Base-by-base conservation (phyloP, 1,139 yeast genomes). In the Meyerozyma sp. region DNA sequence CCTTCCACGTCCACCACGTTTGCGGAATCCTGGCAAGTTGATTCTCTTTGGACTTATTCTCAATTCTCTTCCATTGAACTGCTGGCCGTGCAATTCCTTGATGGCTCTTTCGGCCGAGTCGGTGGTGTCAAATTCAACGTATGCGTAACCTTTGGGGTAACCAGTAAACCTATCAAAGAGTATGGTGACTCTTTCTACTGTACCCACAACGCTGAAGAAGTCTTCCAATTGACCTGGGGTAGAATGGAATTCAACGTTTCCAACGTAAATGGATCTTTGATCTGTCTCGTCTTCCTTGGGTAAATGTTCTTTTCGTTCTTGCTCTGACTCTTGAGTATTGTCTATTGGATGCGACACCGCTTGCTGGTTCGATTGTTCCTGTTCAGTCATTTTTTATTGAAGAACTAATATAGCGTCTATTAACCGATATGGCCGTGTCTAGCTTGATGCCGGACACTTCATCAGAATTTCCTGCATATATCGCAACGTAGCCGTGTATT, bases 81-180 rank as follows among this genome's bases (percentile, higher is more conserved):
- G 53, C 38, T 60, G 53, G 7, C 70, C 74, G 45, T 68, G 58
- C 39, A 67, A 55, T 40, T 62, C 65, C n/a, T 55, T 61, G 49
- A 70, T 65, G 14, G 77, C 74, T 44, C 55, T 55, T 30, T 57
- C 46, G 5, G 63, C 73, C 39, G 63, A 57, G 27, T 57, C 68
- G 3, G 40, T 42, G 14, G 44, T 52, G 36, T 59, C 65, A 53
- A 68, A 72, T 49, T 71, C 75, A 44, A 72, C 61, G 46, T 70
- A 71, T 4, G 77, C 77, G 46, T 68, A 69, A n/a, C 77, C 77
- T 52, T 70, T 72, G 5, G 76, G 73, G 34, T 63, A 56, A 2
- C 75, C 74, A 3, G 68, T 56, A 50, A 47, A 61, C 43, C 62
- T 59, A 49, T 70, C 73, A 44, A 69, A 66, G 46, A 70, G 58